Evolutionary conservation across 192 early-diverging fungal species (phyloP).

Genomic region (Anaeromyces robustus): DNA sequence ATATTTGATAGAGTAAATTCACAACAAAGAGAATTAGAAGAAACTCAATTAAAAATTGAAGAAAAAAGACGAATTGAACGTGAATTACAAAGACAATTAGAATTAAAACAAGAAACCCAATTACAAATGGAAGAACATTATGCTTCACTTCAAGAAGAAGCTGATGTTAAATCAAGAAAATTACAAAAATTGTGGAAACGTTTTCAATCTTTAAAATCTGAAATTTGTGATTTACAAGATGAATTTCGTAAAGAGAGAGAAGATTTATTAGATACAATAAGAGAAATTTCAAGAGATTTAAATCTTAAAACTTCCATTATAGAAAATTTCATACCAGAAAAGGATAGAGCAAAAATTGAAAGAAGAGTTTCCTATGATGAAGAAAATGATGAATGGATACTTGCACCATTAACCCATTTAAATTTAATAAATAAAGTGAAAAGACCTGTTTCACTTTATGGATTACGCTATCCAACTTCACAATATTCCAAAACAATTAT

Average conservation of each 20-base stretch:
- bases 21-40: conserved; percentile 29
- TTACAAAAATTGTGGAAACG: conserved; percentile 38
- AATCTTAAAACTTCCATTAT: conserved; percentile 31
- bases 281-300: conserved; percentile 37
- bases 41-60: conserved; percentile 18
- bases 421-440: conserved; percentile 20
- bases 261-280: conserved; percentile 39
- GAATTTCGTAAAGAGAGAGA: conserved; percentile 39
- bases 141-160: conserved; percentile 44
- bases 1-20: conserved; percentile 30
- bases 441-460: conserved; percentile 15
- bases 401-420: conserved; percentile 16
- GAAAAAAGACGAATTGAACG: conserved; percentile 26
- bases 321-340: conserved; percentile 37
- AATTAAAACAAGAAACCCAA: conserved; percentile 32
- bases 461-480: conserved; percentile 22
- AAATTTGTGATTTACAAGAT: conserved; percentile 41
- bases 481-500: conserved; percentile 29
- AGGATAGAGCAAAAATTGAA: conserved; percentile 32
- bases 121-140: conserved; percentile 43
- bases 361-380: conserved; percentile 25
- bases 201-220: conserved; percentile 27
- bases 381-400: conserved; percentile 33
- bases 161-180: conserved; percentile 44
- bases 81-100: conserved; percentile 26